phyloP scores from a whole-genome alignment of 1,284 basidiomycete genomes.

The Gomphus sp. region DNA sequence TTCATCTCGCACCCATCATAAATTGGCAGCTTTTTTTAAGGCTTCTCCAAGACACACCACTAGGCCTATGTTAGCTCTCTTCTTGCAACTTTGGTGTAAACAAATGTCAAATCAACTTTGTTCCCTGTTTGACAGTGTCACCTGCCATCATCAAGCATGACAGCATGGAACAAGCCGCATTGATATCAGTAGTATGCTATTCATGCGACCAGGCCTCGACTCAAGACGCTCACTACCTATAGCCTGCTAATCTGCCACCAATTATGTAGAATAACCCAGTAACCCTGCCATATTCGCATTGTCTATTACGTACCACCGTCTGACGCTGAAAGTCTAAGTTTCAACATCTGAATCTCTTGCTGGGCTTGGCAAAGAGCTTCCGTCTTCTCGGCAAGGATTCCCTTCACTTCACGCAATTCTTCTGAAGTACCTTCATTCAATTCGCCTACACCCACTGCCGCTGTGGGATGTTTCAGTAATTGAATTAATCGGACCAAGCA shows the following conservation, averaged over 20 bases:
- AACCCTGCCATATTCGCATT: neutral
- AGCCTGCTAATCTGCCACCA: too few species aligned
- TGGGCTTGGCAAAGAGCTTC: conserved; percentile 25
- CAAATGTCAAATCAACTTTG: too few species aligned
- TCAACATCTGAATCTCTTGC: conserved; percentile 29
- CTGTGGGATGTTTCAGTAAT: neutral
- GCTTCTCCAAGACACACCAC: too few species aligned
- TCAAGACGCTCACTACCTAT: too few species aligned
- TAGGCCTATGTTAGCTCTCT: too few species aligned
- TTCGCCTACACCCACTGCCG: conserved; percentile 63
- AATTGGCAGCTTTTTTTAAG: neutral
- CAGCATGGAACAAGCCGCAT: neutral
- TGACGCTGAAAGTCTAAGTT: conserved; percentile 17
- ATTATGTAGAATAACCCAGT: neutral
- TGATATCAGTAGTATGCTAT: neutral
- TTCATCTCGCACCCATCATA: too few species aligned
- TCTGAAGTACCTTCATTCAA: conserved; percentile 43
- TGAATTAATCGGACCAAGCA: conserved; percentile 1
- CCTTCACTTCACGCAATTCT: conserved; percentile 36
- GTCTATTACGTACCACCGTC: neutral
- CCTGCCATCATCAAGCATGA: neutral
- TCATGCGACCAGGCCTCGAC: neutral
- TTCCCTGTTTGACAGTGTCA: too few species aligned
- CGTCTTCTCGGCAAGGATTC: conserved; percentile 35
- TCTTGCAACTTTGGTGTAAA: too few species aligned